A percentile compares a stretch with the other conserved stretches of the same genome.
Conservation (phyloP, 2,329 filamentous ascomycete species). For the Pseudocercospora cruenta region DNA sequence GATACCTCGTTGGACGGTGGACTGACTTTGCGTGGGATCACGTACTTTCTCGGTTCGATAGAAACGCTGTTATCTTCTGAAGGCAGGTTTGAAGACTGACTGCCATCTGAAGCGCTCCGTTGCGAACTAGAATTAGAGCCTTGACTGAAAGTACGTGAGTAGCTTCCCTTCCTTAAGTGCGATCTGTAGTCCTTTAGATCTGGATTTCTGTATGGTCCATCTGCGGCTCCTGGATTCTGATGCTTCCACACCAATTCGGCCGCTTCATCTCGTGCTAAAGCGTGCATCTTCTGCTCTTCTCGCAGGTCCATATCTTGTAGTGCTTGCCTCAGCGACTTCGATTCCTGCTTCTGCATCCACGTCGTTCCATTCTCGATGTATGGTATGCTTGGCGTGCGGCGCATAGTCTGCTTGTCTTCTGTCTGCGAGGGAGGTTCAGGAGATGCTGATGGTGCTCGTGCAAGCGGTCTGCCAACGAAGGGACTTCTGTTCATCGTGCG, state of each 20-base stretch:
- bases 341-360: conserved; percentile 83
- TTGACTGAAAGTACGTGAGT: conserved; percentile 58
- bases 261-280: conserved; percentile 74
- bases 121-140: conserved; percentile 24
- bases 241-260: conserved; percentile 80
- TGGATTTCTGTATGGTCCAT: conserved; percentile 43
- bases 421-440: conserved; percentile 47
- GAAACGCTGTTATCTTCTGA: conserved; percentile 8
- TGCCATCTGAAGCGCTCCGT: conserved; percentile 24
- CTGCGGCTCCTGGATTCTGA: conserved; percentile 67
- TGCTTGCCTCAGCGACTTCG: conserved; percentile 68
- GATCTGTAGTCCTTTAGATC: conserved; percentile 60
- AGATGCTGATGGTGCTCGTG: conserved; percentile 28
- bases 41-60: conserved; percentile 16
- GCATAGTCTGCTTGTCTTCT: conserved; percentile 44
- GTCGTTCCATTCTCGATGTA: conserved; percentile 75
- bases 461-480: conserved; percentile 39
- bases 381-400: conserved; percentile 61
- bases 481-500: conserved; percentile 26
- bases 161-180: conserved; percentile 72
- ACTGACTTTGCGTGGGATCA: conserved; percentile 24
- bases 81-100: conserved; percentile 16
- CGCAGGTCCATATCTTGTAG: conserved; percentile 74
- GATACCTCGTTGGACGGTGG: conserved; percentile 27
- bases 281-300: conserved; percentile 66